Evolutionary conservation across 139 green algal genomes (phyloP).

Genomic region (Chlorella sp.): DNA sequence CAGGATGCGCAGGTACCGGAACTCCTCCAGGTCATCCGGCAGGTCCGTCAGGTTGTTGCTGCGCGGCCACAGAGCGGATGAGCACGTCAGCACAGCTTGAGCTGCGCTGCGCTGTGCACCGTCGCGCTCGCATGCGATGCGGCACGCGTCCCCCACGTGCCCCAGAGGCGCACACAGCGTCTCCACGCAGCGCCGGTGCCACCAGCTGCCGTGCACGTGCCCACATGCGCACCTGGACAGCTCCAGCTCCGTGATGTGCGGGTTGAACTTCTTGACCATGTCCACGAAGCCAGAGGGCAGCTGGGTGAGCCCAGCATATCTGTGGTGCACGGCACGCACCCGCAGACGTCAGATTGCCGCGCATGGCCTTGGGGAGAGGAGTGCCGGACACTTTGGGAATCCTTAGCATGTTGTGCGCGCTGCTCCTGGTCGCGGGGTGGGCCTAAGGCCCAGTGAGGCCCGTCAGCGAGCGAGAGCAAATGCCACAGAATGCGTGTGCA

Average conservation of each 20-base stretch:
- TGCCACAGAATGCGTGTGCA: no score
- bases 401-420: not conserved
- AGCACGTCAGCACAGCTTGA: slow-evolving; percentile 63
- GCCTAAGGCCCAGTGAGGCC: not conserved
- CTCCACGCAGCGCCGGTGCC: no score
- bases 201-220: no score
- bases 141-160: no score
- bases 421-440: not conserved
- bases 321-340: slow-evolving; percentile 9
- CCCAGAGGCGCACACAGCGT: no score
- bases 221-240: slow-evolving; percentile 70
- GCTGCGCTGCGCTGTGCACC: no score
- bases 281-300: slow-evolving; percentile 49
- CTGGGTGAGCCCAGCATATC: slow-evolving; percentile 47
- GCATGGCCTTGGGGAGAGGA: no score
- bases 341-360: not conserved
- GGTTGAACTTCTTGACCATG: slow-evolving; percentile 53
- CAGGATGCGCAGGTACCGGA: slow-evolving; percentile 57
- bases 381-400: not conserved
- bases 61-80: slow-evolving; percentile 3
- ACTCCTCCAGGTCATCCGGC: slow-evolving; percentile 61
- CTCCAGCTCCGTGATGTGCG: slow-evolving; percentile 67
- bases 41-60: slow-evolving; percentile 72
- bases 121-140: no score
- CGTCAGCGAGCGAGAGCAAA: no score